Evolutionary conservation across 192 early-diverging fungal genomes (phyloP), one percentile per base, ranked within the genome.

Genomic region (Rhizophagus sp.): DNA sequence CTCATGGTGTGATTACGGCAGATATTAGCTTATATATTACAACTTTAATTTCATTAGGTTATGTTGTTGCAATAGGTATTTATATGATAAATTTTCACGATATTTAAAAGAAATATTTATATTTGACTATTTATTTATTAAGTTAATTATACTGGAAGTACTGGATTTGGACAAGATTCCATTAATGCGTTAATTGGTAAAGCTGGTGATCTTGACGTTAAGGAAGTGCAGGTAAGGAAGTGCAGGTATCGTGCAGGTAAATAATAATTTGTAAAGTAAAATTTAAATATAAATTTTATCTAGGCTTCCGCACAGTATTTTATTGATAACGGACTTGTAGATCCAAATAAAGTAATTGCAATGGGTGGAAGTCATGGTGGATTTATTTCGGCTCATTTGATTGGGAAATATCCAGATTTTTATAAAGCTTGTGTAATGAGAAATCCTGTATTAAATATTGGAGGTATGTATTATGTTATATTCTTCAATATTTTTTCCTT

Each of bases 121-220:
- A 5, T 25, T 74, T 24, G 3, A 34, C 12, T 50, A 30, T 30
- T 72, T 19, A 61, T 62, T 27, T 74, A 86, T 39, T 69, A 89
- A 81, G 89, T 94, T 78, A 96, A 96, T 80, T 96, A 93, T 81
- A 90, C 93, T 3, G 95, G 95, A 19, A 92, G 92, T 65, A 82
- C 89, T 67, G 95, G 95, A 24, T 95, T 88, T 83, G 95, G 95
- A n/a, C 90, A 95, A 73, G 85, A 87, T 47, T 84, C 87, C 27
- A 85, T 95, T 8, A 84, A 92, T 34, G 83, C 81, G 39, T 83
- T 94, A 66, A 81, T 94, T 50, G 93, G 94, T 30, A 78, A 83
- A 24, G 87, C 92, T 72, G 95, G 94, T 34, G 88, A 90, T 4
- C 76, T 92, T 44, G 90, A 94, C 34, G 85, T 94, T 12, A 84